These are phyloP conservation scores for Fusarium napiforme DNA, from an alignment of 2,329 filamentous ascomycete genomes.

Conservation along the genomic window DNA sequence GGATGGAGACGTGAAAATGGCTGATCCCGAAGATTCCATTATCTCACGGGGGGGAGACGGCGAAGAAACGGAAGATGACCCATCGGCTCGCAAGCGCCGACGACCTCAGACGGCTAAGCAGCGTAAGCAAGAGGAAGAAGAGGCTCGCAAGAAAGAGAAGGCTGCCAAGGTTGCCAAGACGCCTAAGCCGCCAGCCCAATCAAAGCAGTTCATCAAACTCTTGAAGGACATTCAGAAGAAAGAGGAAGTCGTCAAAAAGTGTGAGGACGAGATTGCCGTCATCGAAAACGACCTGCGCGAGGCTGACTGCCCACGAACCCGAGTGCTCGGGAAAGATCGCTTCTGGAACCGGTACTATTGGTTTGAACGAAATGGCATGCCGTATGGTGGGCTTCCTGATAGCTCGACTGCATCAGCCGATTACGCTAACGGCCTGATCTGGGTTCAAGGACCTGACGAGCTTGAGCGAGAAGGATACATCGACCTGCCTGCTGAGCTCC, in stretches of 20 bases:
- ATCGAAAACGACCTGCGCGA: constrained; percentile 94
- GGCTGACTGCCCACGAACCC: constrained; percentile 90
- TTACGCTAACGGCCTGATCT: constrained; percentile 94
- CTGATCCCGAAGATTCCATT: constrained; percentile 70
- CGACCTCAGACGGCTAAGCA: constrained; percentile 72
- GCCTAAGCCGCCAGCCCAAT: constrained; percentile 76
- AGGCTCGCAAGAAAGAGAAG: constrained; percentile 68
- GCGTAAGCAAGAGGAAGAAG: constrained; percentile 81
- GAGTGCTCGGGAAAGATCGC: constrained; percentile 89
- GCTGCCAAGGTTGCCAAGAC: constrained; percentile 73
- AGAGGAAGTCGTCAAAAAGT: constrained; percentile 80
- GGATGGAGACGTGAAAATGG: constrained; percentile 70
- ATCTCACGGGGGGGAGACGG: constrained; percentile 68
- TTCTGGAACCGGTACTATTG: constrained; percentile 99
- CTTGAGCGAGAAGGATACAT: constrained; percentile 89
- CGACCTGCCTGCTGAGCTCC: constrained; percentile 76
- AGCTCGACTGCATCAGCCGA: constrained; percentile 88
- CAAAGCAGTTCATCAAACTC: constrained; percentile 89
- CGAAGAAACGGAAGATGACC: constrained; percentile 81
- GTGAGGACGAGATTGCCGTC: constrained; percentile 85
- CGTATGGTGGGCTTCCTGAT: constrained; percentile 85
- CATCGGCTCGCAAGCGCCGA: constrained; percentile 62
- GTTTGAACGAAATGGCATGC: constrained; percentile 99
- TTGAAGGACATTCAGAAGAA: constrained; percentile 90
- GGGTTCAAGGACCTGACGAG: constrained; percentile 95